Evolutionary conservation across 148 eudicot species (phyloP).

Genomic region (Diospyros kaki): DNA sequence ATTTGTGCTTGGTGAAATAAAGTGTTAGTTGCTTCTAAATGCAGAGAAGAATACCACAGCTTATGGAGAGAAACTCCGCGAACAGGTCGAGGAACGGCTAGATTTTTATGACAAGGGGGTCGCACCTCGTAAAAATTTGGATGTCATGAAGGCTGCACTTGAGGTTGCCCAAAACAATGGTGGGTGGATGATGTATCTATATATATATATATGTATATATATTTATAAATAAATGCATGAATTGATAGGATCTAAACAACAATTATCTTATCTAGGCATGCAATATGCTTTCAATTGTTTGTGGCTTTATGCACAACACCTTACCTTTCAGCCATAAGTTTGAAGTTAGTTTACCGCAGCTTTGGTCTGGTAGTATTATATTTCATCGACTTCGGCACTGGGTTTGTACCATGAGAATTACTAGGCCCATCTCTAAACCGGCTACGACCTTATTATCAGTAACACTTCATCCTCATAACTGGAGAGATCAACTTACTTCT

Average conservation of each 20-base stretch:
- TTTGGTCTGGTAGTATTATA: neutral
- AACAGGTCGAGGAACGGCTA: constrained; percentile 91
- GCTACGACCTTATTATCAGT: too few relatives aligned
- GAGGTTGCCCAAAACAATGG: constrained; percentile 50
- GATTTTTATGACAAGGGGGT: constrained; percentile 98
- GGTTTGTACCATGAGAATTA: too few relatives aligned
- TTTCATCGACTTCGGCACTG: too few relatives aligned
- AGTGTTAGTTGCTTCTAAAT: constrained; percentile 7
- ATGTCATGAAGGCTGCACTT: constrained; percentile 87
- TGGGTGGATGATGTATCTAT: constrained; percentile 11
- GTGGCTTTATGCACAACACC: neutral
- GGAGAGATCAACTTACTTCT: too few relatives aligned
- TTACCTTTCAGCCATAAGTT: neutral
- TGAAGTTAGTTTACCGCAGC: neutral
- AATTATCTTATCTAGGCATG: neutral
- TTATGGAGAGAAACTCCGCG: constrained; percentile 90
- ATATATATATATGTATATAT: neutral
- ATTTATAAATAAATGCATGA: neutral
- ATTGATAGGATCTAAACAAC: neutral
- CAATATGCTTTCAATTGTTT: constrained; percentile 4
- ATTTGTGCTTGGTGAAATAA: constrained; percentile 1
- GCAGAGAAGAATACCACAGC: constrained; percentile 69
- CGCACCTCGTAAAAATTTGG: constrained; percentile 93
- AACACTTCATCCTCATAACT: too few relatives aligned
- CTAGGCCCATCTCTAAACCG: too few relatives aligned